Conservation (phyloP, 768 basidiomycete species). For the Dacryopinax primogenitus region DNA sequence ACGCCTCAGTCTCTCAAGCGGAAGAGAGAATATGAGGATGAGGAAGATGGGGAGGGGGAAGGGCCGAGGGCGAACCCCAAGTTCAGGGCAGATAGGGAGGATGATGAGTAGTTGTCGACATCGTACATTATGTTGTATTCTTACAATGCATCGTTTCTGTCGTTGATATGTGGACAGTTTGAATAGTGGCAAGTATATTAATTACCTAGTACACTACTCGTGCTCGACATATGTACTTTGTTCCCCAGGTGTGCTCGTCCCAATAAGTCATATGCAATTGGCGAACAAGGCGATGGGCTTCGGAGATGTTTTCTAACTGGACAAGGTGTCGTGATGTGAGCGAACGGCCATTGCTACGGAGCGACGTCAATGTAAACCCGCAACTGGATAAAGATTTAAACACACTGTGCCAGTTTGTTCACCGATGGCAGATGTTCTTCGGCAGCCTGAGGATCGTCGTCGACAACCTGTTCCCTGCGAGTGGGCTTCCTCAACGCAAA, state of each 20-base stretch:
- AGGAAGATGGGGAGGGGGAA: constrained; percentile 16
- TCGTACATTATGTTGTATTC: background rate
- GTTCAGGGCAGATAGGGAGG: constrained; percentile 21
- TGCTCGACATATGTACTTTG: constrained; percentile 36
- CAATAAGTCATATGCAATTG: constrained; percentile 46
- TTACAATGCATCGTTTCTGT: background rate
- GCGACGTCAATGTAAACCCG: background rate
- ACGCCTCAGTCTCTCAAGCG: constrained; percentile 16
- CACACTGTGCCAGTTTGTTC: background rate
- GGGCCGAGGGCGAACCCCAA: constrained; percentile 16
- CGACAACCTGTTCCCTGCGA: background rate
- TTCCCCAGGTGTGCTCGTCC: constrained; percentile 27
- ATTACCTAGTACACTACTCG: constrained; percentile 36
- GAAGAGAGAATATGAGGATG: constrained; percentile 24
- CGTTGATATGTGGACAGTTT: background rate
- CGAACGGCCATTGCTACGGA: constrained; percentile 1
- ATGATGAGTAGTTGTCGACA: constrained; percentile 7
- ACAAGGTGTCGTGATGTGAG: constrained; percentile 29
- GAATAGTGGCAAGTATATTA: background rate
- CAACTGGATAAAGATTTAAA: background rate
- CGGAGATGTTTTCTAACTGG: constrained; percentile 42
- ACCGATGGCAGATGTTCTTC: constrained; percentile 10
- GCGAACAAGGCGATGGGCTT: constrained; percentile 58
- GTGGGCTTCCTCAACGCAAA: constrained; percentile 28
- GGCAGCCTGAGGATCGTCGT: background rate